A percentile compares a stretch with the other conserved stretches of the same genome.
Conservation (phyloP, 106 monocot species). For the Allium fistulosum region DNA sequence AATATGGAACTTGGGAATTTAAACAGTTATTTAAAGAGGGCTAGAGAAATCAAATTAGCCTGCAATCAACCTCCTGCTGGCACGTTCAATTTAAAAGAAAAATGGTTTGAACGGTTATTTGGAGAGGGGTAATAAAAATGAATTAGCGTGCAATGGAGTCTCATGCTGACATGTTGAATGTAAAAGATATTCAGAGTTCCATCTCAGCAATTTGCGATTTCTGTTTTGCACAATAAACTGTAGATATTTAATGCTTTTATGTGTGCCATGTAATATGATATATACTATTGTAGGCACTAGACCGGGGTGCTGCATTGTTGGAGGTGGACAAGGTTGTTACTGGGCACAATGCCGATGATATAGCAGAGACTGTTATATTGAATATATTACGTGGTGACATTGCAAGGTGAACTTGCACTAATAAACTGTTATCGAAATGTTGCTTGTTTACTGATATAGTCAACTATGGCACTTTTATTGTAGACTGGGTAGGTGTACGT, state of each 20-base stretch:
- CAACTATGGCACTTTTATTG: constrained; percentile 3
- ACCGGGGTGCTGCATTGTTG: constrained; percentile 90
- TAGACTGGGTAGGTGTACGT: constrained; percentile 93
- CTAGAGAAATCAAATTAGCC: no score
- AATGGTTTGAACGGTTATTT: no score
- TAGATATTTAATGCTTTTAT: neutral
- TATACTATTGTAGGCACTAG: constrained; percentile 57
- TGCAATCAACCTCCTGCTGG: no score
- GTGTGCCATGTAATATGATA: neutral
- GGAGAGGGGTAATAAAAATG: no score
- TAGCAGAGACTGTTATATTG: constrained; percentile 93
- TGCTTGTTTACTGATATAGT: neutral
- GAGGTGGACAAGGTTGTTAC: constrained; percentile 91
- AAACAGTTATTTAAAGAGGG: no score
- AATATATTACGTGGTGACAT: constrained; percentile 97
- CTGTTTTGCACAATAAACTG: no score
- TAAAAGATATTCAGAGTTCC: no score
- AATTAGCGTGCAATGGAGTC: no score
- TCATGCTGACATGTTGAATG: no score
- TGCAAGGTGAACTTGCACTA: constrained; percentile 51
- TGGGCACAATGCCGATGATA: constrained; percentile 99
- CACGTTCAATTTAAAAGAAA: no score
- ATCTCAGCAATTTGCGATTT: no score
- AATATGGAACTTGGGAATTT: no score
- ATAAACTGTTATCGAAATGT: neutral